phyloP scores from a whole-genome alignment of 805 yeast species.

The Kurtzmaniella fragi region DNA sequence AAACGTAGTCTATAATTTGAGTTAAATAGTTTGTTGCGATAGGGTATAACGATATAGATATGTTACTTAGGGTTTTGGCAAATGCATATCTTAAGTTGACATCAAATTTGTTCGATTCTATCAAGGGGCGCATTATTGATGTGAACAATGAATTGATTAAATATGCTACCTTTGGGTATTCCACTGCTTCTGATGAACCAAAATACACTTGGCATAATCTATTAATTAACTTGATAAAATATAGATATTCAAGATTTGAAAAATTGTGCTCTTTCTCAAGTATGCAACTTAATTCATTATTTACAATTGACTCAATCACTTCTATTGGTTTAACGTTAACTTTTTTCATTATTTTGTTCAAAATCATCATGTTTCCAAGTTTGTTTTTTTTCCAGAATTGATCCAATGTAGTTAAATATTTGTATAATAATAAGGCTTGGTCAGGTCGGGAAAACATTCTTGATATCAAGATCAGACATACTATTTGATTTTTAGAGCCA shows the following conservation, averaged over 20 bases:
- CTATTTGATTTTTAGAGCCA: slow-evolving; percentile 56
- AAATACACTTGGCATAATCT: slow-evolving; percentile 30
- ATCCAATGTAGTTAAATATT: slow-evolving; percentile 12
- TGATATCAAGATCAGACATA: slow-evolving; percentile 48
- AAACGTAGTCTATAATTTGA: slow-evolving; percentile 35
- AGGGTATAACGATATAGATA: slow-evolving; percentile 30
- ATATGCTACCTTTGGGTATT: slow-evolving; percentile 40
- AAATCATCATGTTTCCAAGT: slow-evolving; percentile 37
- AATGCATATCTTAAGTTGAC: slow-evolving; percentile 57
- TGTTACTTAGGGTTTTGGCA: slow-evolving; percentile 60
- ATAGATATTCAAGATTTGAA: slow-evolving; percentile 17
- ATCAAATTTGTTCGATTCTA: slow-evolving; percentile 39
- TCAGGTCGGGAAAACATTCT: slow-evolving; percentile 51
- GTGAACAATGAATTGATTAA: slow-evolving; percentile 45
- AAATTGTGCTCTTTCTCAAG: background rate
- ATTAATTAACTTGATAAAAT: slow-evolving; percentile 28
- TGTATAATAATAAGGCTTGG: slow-evolving; percentile 8
- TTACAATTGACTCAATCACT: slow-evolving; percentile 11
- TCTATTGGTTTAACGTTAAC: slow-evolving; percentile 6
- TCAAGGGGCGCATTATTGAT: slow-evolving; percentile 20
- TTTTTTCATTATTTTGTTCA: slow-evolving; percentile 33
- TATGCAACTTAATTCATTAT: slow-evolving; percentile 9
- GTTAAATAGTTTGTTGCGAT: slow-evolving; percentile 33
- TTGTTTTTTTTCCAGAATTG: slow-evolving; percentile 10
- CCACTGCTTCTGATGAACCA: slow-evolving; percentile 6